phyloP scores from a whole-genome alignment of 306 rosid genomes.

The Lathyrus aphaca region DNA sequence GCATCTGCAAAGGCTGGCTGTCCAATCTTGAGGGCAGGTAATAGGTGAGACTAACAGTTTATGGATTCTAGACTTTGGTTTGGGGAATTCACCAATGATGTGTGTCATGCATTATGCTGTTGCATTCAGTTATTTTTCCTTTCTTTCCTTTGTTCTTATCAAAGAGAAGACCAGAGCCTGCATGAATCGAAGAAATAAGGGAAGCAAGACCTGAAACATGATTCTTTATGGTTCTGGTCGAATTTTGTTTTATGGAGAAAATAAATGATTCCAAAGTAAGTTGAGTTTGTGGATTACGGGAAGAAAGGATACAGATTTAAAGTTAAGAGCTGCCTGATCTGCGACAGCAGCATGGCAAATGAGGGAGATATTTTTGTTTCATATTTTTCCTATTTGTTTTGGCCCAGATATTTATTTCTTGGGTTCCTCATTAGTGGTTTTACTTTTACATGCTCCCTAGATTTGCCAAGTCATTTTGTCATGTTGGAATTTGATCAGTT shows the following conservation, averaged over 20 bases:
- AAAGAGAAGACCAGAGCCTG: conserved; percentile 50
- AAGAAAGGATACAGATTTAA: conserved; percentile 51
- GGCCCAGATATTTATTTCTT: conserved; percentile 41
- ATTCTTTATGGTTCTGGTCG: conserved; percentile 59
- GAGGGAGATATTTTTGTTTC: conserved; percentile 47
- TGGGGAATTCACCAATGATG: conserved; percentile 46
- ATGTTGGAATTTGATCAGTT: conserved; percentile 35
- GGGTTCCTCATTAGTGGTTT: conserved; percentile 44
- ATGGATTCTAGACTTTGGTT: conserved; percentile 56
- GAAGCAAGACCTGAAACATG: conserved; percentile 44
- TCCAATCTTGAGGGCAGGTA: conserved; percentile 73
- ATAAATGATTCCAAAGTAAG: conserved; percentile 46
- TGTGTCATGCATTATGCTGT: conserved; percentile 48
- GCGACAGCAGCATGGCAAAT: conserved; percentile 48
- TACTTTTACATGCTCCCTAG: conserved; percentile 44
- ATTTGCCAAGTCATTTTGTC: conserved; percentile 39
- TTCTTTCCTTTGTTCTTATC: conserved; percentile 55
- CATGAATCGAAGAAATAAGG: conserved; percentile 54
- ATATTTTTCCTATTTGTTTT: conserved; percentile 38
- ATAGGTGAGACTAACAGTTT: conserved; percentile 41
- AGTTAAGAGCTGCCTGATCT: conserved; percentile 43
- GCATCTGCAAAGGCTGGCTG: conserved; percentile 98
- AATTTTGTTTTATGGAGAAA: conserved; percentile 50
- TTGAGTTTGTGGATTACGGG: conserved; percentile 46
- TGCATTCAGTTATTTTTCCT: conserved; percentile 48